Percentiles rank a stretch among this genome's conserved stretches.
Evolutionary conservation across 306 rosid genomes (phyloP).

Genomic region (Rosa multiflora): DNA sequence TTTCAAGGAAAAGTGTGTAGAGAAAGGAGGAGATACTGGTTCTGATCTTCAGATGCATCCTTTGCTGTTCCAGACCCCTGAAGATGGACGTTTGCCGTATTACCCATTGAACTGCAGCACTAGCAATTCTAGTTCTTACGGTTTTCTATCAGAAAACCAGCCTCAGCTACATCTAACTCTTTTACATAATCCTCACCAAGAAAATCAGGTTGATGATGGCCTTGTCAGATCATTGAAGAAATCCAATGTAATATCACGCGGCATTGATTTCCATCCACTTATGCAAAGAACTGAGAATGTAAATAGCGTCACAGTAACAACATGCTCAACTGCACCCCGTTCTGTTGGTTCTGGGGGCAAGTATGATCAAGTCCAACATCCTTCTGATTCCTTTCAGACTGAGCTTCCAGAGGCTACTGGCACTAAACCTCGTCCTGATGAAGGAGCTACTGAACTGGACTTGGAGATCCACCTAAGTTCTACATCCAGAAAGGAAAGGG

Average conservation of each 20-base stretch:
- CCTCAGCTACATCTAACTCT: conserved; percentile 76
- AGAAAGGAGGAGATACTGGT: conserved; percentile 45
- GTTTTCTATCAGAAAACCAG: conserved; percentile 66
- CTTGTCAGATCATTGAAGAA: conserved; percentile 44
- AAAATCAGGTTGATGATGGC: conserved; percentile 42
- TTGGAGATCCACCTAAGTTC: conserved; percentile 81
- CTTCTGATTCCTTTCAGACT: conserved; percentile 39
- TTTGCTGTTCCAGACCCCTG: conserved; percentile 75
- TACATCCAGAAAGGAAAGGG: conserved; percentile 49
- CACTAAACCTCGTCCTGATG: conserved; percentile 34
- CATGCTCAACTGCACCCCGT: conserved; percentile 22
- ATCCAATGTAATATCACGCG: conserved; percentile 43
- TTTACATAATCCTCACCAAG: conserved; percentile 64
- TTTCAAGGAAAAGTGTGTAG: conserved; percentile 42
- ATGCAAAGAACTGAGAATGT: conserved; percentile 66
- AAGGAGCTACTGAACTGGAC: conserved; percentile 66
- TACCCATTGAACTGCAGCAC: conserved; percentile 56
- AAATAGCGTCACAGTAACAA: conserved; percentile 4
- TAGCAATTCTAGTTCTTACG: conserved; percentile 52
- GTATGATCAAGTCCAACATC: conserved; percentile 27
- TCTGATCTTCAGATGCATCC: conserved; percentile 93
- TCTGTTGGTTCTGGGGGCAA: conserved; percentile 29
- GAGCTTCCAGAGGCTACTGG: conserved; percentile 33
- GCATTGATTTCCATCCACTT: conserved; percentile 95
- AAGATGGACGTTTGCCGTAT: conserved; percentile 55